phyloP scores from a whole-genome alignment of 208 protist species.

The Leishmania tarentolae region DNA sequence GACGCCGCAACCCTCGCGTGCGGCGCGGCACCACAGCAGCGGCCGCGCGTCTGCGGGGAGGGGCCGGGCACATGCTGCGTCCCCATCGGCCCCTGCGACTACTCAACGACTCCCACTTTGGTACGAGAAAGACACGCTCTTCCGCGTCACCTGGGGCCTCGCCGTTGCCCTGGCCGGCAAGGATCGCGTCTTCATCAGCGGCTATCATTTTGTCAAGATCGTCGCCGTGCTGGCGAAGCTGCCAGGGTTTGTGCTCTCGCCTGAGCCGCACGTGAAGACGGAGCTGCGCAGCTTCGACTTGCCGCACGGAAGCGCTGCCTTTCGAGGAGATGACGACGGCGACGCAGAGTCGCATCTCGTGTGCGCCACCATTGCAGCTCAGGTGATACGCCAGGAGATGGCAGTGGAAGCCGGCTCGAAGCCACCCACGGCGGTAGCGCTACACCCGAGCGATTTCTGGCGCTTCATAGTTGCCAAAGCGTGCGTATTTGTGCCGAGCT shows the following conservation, averaged over 20 bases:
- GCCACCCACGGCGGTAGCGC: conserved; percentile 9
- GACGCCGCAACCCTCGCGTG: not conserved
- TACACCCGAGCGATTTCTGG: conserved; percentile 68
- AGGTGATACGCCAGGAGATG: conserved; percentile 11
- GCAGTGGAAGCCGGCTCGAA: conserved; percentile 1
- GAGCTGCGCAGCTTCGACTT: conserved; percentile 8
- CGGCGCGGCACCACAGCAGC: not conserved
- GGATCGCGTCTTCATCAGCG: conserved; percentile 65
- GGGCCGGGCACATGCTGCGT: not conserved
- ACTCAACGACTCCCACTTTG: conserved; percentile 15
- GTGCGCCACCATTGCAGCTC: conserved; percentile 8
- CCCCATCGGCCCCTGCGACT: not conserved
- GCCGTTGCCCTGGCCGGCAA: conserved; percentile 43
- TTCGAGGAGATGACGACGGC: not conserved
- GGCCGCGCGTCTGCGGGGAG: not conserved
- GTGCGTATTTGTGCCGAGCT: conserved; percentile 71
- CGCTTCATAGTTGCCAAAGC: conserved; percentile 76
- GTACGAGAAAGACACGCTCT: conserved; percentile 43
- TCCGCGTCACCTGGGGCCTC: conserved; percentile 55
- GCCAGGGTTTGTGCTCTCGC: conserved; percentile 50
- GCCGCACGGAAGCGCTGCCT: not conserved
- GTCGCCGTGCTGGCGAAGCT: conserved; percentile 55
- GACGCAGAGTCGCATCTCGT: conserved; percentile 1
- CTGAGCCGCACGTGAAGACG: conserved; percentile 20
- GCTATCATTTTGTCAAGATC: conserved; percentile 83